A percentile compares a stretch with the other conserved stretches of the same genome.
Conservation (phyloP, 306 rosid genomes). For the Echinosophora koreensis region DNA sequence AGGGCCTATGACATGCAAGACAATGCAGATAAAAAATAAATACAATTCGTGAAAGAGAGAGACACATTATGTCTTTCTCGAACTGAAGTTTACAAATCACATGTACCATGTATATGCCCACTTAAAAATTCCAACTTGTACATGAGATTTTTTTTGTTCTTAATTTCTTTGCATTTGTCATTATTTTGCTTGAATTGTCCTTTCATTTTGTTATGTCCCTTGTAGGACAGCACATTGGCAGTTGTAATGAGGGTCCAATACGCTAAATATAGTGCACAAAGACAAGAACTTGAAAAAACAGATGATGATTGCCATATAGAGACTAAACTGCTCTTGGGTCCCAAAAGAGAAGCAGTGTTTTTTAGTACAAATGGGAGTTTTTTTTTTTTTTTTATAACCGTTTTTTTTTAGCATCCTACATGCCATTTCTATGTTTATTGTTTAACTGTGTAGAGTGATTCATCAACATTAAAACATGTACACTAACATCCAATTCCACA, state of each 20-base stretch:
- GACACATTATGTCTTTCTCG: too few relatives aligned
- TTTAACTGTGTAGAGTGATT: too few relatives aligned
- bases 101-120: too few relatives aligned
- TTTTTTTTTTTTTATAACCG: too few relatives aligned
- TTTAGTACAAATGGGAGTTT: neutral
- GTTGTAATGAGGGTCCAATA: neutral
- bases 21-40: neutral
- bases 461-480: neutral
- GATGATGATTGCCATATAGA: neutral
- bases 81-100: too few relatives aligned
- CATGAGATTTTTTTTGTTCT: too few relatives aligned
- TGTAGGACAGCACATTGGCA: neutral
- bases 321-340: conserved; percentile 17
- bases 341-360: neutral
- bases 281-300: neutral
- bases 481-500: neutral
- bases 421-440: too few relatives aligned
- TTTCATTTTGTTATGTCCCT: neutral
- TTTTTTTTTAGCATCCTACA: too few relatives aligned
- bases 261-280: neutral
- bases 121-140: too few relatives aligned
- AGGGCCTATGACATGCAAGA: neutral
- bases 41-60: neutral
- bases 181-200: neutral
- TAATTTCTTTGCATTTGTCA: too few relatives aligned